These are phyloP conservation scores for Debaryomyces sp. DNA, from an alignment of 1,139 yeast genomes.

Conservation along the genomic window DNA sequence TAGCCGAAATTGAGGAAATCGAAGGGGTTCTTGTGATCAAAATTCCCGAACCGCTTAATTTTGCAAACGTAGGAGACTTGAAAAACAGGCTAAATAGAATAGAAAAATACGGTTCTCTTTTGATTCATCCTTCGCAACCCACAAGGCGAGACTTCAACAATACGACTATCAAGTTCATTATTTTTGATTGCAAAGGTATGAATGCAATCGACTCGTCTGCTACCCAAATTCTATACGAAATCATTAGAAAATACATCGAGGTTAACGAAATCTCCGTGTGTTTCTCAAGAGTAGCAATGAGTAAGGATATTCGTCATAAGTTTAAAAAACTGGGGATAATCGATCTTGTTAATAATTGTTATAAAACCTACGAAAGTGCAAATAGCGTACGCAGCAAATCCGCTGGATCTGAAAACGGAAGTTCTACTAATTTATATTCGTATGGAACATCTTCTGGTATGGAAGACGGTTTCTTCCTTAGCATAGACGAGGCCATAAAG, in stretches of 20 bases:
- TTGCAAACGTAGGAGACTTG: slow-evolving; percentile 32
- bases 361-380: slow-evolving; percentile 14
- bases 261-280: slow-evolving; percentile 24
- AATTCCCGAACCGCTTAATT: slow-evolving; percentile 34
- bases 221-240: slow-evolving; percentile 33
- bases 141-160: slow-evolving; percentile 23
- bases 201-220: slow-evolving; percentile 34
- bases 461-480: slow-evolving; percentile 36
- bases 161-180: slow-evolving; percentile 24
- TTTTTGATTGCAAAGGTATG: slow-evolving; percentile 42
- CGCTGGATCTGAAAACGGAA: background rate
- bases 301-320: slow-evolving; percentile 20
- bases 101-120: slow-evolving; percentile 31
- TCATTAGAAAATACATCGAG: slow-evolving; percentile 23
- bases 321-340: slow-evolving; percentile 28
- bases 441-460: slow-evolving; percentile 21
- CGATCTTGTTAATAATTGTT: slow-evolving; percentile 23
- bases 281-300: slow-evolving; percentile 31
- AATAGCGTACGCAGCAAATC: background rate
- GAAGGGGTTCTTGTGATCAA: slow-evolving; percentile 35
- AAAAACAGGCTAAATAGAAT: slow-evolving; percentile 27
- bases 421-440: background rate
- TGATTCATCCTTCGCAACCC: slow-evolving; percentile 37
- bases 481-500: slow-evolving; percentile 34
- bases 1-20: slow-evolving; percentile 32